Percentiles rank a stretch among this genome's conserved stretches.
These are phyloP conservation scores for Amylostereum areolatum DNA, from an alignment of 1,284 basidiomycete genomes.

Conservation along the genomic window DNA sequence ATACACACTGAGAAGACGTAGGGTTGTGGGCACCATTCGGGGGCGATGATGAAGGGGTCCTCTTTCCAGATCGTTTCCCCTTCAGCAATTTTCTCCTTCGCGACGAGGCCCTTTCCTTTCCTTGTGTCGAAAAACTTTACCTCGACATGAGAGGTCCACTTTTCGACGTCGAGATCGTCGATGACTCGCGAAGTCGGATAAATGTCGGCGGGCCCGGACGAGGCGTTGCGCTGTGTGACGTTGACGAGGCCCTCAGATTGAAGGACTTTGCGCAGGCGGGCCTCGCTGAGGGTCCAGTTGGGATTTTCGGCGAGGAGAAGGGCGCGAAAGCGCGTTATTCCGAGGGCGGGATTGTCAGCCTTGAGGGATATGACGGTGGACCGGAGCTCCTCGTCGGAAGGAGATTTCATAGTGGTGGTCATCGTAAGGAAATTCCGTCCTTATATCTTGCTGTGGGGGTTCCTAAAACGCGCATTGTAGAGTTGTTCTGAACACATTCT, in stretches of 20 bases:
- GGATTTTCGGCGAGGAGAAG: constrained; percentile 54
- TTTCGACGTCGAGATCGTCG: constrained; percentile 52
- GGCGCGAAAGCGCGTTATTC: constrained; percentile 66
- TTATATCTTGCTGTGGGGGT: too few relatives aligned
- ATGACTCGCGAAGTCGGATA: constrained; percentile 67
- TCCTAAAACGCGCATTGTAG: too few relatives aligned
- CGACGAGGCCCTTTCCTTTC: constrained; percentile 83
- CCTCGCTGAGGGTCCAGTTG: constrained; percentile 76
- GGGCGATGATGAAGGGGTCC: constrained; percentile 65
- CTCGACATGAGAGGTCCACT: constrained; percentile 60
- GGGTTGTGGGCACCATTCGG: too few relatives aligned
- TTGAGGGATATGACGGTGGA: constrained; percentile 34
- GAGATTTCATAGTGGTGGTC: too few relatives aligned
- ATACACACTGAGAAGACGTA: constrained; percentile 29
- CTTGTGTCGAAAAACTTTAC: constrained; percentile 64
- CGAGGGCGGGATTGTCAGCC: constrained; percentile 53
- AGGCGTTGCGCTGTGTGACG: constrained; percentile 13
- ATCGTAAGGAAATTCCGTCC: too few relatives aligned
- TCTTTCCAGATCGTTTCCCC: constrained; percentile 83
- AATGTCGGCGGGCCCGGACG: constrained; percentile 15
- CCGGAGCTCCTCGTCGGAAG: constrained; percentile 44
- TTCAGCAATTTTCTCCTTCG: constrained; percentile 55
- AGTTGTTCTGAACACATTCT: too few relatives aligned
- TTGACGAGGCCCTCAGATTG: constrained; percentile 52
- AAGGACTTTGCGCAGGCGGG: constrained; percentile 66